Conservation (phyloP, 352 stramenopile species). For the Globisporangium polare region DNA sequence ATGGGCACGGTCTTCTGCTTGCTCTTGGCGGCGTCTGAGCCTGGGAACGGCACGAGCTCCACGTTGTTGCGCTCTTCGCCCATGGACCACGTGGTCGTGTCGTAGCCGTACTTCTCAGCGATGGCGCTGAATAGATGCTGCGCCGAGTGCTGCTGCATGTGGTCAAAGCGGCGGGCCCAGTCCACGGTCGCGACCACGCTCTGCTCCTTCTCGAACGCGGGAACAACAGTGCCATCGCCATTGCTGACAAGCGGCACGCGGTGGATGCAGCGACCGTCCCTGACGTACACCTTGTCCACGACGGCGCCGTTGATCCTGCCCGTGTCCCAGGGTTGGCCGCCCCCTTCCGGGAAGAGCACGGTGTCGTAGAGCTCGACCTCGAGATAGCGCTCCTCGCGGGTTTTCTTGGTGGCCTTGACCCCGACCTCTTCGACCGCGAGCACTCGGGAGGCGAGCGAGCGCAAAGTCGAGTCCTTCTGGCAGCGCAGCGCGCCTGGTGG, state of each 20-base stretch:
- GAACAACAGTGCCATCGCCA: conserved; percentile 4
- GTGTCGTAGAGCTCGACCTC: conserved; percentile 71
- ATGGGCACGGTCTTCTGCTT: conserved; percentile 33
- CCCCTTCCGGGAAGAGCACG: conserved; percentile 85
- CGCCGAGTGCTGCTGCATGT: conserved; percentile 89
- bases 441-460: too few relatives aligned
- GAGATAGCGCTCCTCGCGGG: too few relatives aligned
- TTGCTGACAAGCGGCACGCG: conserved; percentile 26
- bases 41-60: conserved; percentile 54
- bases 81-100: conserved; percentile 81
- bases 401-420: too few relatives aligned
- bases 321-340: conserved; percentile 83
- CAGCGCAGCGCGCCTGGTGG: too few relatives aligned
- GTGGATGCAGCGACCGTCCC: conserved; percentile 64
- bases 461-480: too few relatives aligned
- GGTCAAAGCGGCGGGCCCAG: conserved; percentile 76
- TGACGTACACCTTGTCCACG: conserved; percentile 61
- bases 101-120: conserved; percentile 62
- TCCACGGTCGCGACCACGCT: conserved; percentile 57
- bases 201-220: conserved; percentile 38
- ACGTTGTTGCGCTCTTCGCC: conserved; percentile 74
- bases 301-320: conserved; percentile 42
- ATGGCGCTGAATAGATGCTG: conserved; percentile 88
- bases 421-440: too few relatives aligned
- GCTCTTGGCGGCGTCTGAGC: neutral